Percentiles rank a stretch among this genome's conserved stretches.
These are phyloP conservation scores for Crithidia sp. DNA, from an alignment of 208 protist genomes.

Conservation along the genomic window DNA sequence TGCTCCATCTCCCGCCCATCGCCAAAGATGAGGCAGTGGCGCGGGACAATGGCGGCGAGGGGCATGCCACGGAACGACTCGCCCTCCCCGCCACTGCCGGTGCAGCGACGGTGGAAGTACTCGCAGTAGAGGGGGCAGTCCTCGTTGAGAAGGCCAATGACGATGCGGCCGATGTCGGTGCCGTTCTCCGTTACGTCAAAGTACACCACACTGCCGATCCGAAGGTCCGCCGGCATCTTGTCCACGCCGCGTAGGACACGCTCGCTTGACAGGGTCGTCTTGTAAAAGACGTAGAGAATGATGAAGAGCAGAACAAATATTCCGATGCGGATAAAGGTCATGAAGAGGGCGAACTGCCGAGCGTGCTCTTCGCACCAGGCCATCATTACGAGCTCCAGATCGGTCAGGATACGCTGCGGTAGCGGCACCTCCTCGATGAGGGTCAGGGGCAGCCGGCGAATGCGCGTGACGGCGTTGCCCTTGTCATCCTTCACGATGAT, in stretches of 20 bases:
- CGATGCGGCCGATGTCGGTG: constrained; percentile 75
- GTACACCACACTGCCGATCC: constrained; percentile 89
- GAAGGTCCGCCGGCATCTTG: constrained; percentile 83
- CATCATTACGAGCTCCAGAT: constrained; percentile 89
- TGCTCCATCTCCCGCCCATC: constrained; percentile 81
- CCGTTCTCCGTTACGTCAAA: constrained; percentile 89
- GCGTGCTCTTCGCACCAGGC: constrained; percentile 91
- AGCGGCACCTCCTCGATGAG: constrained; percentile 87
- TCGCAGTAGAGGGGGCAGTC: constrained; percentile 90
- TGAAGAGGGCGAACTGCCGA: constrained; percentile 75
- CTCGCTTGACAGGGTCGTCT: constrained; percentile 78
- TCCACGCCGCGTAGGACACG: constrained; percentile 80
- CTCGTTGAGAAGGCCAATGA: constrained; percentile 88
- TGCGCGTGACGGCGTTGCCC: constrained; percentile 68
- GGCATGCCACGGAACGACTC: constrained; percentile 86
- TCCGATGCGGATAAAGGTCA: constrained; percentile 54
- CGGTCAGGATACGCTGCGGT: constrained; percentile 74
- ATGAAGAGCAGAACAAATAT: constrained; percentile 80
- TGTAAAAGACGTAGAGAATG: constrained; percentile 87
- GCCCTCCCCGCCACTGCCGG: constrained; percentile 66
- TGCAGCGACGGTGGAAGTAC: constrained; percentile 90
- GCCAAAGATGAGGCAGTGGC: constrained; percentile 84
- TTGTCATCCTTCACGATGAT: constrained; percentile 70
- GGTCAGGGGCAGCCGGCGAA: constrained; percentile 72
- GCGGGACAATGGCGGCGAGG: constrained; percentile 73